Conservation (phyloP, 768 basidiomycete species). For the Goffeauzyma gilvescens region DNA sequence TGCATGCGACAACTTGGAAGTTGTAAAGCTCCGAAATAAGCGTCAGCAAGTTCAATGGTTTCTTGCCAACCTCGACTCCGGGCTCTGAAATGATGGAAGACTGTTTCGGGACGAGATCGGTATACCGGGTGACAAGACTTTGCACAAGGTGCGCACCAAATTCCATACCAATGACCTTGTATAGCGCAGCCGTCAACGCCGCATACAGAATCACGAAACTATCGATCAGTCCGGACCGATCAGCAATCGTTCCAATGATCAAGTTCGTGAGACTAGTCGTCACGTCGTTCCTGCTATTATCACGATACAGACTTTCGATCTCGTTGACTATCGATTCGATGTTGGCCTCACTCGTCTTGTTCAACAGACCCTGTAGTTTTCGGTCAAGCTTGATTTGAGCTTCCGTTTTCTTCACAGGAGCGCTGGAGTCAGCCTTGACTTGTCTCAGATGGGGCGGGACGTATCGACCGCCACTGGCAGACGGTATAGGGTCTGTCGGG, state of each 20-base stretch:
- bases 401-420: conserved; percentile 30
- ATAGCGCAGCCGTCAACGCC: conserved; percentile 59
- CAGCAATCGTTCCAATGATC: conserved; percentile 58
- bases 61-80: conserved; percentile 46
- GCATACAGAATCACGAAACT: conserved; percentile 78
- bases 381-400: conserved; percentile 44
- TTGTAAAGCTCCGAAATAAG: conserved; percentile 87
- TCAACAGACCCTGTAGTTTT: conserved; percentile 70
- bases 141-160: conserved; percentile 87
- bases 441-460: conserved; percentile 60
- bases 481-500: background rate
- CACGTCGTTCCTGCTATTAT: conserved; percentile 62
- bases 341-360: conserved; percentile 85
- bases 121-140: conserved; percentile 45
- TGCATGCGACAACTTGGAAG: conserved; percentile 75
- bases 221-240: conserved; percentile 62
- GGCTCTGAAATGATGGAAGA: conserved; percentile 3
- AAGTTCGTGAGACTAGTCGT: conserved; percentile 57
- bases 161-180: conserved; percentile 65
- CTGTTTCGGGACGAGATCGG: conserved; percentile 1
- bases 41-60: conserved; percentile 68
- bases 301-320: conserved; percentile 58
- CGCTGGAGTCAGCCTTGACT: conserved; percentile 3
- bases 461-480: conserved; percentile 37
- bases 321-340: conserved; percentile 53